Evolutionary conservation across 1,139 yeast species (phyloP).

Genomic region (Saccharomycopsis hybrid): DNA sequence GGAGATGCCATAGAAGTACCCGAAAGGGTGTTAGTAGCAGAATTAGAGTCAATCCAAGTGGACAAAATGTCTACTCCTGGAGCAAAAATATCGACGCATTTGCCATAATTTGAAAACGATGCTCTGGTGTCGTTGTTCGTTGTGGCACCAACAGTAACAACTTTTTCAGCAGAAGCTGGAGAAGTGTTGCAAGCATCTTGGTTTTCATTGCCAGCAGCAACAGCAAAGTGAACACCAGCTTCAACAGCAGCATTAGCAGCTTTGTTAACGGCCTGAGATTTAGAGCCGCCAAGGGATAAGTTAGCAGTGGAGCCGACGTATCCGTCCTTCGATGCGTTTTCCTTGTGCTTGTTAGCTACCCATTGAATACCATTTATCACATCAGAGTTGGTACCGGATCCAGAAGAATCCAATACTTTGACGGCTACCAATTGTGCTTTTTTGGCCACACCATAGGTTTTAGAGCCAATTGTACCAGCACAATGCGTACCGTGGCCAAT

Average conservation of each 20-base stretch:
- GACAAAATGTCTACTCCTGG: constrained; percentile 52
- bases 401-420: constrained; percentile 67
- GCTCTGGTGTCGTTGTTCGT: constrained; percentile 40
- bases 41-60: constrained; percentile 72
- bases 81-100: constrained; percentile 60
- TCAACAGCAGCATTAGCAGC: constrained; percentile 88
- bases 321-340: constrained; percentile 71
- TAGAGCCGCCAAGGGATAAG: constrained; percentile 86
- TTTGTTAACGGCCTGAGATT: constrained; percentile 72
- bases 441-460: constrained; percentile 72
- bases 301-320: constrained; percentile 86
- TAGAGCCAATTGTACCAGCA: constrained; percentile 79
- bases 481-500: constrained; percentile 80
- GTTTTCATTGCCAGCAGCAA: constrained; percentile 7
- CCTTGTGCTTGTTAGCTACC: constrained; percentile 35
- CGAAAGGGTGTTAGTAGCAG: constrained; percentile 81
- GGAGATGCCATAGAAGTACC: constrained; percentile 19
- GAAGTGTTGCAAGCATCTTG: constrained; percentile 57
- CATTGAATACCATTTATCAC: constrained; percentile 58
- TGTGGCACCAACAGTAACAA: constrained; percentile 57
- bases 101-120: constrained; percentile 58
- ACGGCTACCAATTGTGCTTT: constrained; percentile 69
- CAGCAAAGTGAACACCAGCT: constrained; percentile 32
- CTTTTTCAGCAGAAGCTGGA: constrained; percentile 53
- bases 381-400: constrained; percentile 47